Percentiles rank a stretch among this genome's conserved stretches.
Conservation (phyloP, 176 grass and related monocot genomes). For the Saccharum spontaneum region DNA sequence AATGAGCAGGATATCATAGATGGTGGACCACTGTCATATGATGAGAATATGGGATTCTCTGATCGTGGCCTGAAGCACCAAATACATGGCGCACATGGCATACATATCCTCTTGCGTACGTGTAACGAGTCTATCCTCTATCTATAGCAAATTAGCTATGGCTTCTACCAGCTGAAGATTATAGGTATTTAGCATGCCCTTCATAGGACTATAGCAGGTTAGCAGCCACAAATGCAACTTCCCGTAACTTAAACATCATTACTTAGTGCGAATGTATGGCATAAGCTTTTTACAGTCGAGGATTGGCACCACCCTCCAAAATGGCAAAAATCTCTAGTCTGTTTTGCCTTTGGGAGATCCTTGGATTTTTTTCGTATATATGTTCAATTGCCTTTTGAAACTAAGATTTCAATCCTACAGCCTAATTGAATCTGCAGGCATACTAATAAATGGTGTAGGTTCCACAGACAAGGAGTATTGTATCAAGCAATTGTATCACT, state of each 20-base stretch:
- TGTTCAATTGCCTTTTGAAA: background rate
- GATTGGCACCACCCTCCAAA: background rate
- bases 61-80: background rate
- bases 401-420: background rate
- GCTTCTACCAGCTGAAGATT: constrained; percentile 15
- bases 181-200: background rate
- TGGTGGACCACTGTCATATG: constrained; percentile 6
- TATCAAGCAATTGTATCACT: background rate
- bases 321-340: background rate
- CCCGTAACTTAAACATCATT: background rate
- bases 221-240: constrained; percentile 1
- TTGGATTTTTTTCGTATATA: background rate
- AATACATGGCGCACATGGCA: background rate
- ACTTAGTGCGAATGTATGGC: background rate
- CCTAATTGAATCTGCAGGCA: background rate
- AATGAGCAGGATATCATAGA: background rate
- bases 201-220: background rate
- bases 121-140: constrained; percentile 16
- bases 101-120: constrained; percentile 5
- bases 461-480: background rate
- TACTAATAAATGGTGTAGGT: background rate
- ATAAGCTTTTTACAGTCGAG: background rate
- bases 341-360: background rate
- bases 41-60: constrained; percentile 32
- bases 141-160: background rate